Percentiles rank a stretch among this genome's conserved stretches.
phyloP scores from a whole-genome alignment of 768 basidiomycete genomes.

The Megacollybia marginata region DNA sequence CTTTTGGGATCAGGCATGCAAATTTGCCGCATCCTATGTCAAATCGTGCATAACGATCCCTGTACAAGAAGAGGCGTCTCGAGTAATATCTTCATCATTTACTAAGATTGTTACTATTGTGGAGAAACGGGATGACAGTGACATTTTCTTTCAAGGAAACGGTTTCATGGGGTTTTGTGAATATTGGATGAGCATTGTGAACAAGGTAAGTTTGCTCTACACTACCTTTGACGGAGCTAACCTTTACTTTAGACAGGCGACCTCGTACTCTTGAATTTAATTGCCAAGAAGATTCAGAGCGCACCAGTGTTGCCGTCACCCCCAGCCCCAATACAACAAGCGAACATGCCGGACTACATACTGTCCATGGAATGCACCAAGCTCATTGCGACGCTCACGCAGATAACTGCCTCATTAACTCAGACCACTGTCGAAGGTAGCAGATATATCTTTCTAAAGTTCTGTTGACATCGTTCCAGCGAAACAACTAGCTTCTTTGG shows the following conservation, averaged over 20 bases:
- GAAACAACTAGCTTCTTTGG: background rate
- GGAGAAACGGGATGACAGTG: conserved; percentile 26
- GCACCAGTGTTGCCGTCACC: conserved; percentile 7
- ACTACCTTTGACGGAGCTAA: background rate
- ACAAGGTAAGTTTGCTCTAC: conserved; percentile 35
- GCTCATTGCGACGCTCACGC: conserved; percentile 35
- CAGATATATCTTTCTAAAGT: conserved; percentile 1
- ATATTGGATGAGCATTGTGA: conserved; percentile 63
- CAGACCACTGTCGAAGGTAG: conserved; percentile 3
- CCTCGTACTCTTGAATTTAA: conserved; percentile 37
- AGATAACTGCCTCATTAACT: conserved; percentile 29
- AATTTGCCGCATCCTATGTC: conserved; percentile 38
- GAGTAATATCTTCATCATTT: conserved; percentile 34
- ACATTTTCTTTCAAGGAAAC: conserved; percentile 37
- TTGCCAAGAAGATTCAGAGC: conserved; percentile 20
- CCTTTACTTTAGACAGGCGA: conserved; percentile 34
- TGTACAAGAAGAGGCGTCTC: conserved; percentile 24
- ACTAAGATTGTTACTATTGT: conserved; percentile 33
- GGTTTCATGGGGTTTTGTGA: conserved; percentile 63
- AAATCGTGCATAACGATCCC: conserved; percentile 20
- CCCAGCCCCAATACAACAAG: conserved; percentile 1
- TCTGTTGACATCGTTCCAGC: background rate
- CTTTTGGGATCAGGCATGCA: conserved; percentile 67
- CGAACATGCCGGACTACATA: conserved; percentile 1
- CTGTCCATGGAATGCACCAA: conserved; percentile 29